Conservation (phyloP, 2,329 filamentous ascomycete genomes). For the Fusarium graminum region DNA sequence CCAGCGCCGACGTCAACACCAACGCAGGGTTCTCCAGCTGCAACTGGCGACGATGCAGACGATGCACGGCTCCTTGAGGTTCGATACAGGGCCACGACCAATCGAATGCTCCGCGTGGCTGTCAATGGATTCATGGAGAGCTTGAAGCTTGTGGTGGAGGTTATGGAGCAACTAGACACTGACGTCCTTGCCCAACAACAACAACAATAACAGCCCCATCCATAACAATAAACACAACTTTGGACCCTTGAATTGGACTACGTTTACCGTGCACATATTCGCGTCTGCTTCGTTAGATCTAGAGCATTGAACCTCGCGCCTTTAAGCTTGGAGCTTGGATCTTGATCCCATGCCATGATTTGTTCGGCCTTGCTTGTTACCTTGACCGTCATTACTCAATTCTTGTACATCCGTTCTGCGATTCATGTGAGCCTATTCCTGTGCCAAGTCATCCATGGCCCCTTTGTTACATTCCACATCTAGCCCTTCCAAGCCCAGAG, state of each 20-base stretch:
- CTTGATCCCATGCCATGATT: constrained; percentile 20
- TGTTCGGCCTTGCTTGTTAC: constrained; percentile 17
- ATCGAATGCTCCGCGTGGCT: constrained; percentile 94
- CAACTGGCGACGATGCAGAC: constrained; percentile 28
- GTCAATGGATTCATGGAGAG: constrained; percentile 98
- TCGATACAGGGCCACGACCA: constrained; percentile 88
- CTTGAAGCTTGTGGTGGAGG: constrained; percentile 83
- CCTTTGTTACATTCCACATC: constrained; percentile 22
- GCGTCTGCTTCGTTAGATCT: neutral
- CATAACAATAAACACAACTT: constrained; percentile 23
- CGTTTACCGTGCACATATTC: neutral
- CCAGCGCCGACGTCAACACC: constrained; percentile 45
- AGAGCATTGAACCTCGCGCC: neutral
- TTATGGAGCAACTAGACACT: constrained; percentile 90
- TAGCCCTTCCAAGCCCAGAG: constrained; percentile 17
- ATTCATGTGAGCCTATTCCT: constrained; percentile 15
- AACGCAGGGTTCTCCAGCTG: constrained; percentile 37
- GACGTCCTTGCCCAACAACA: constrained; percentile 73
- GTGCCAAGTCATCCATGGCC: constrained; percentile 16
- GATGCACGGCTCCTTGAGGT: constrained; percentile 71
- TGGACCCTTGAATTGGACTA: neutral
- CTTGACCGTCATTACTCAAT: constrained; percentile 15
- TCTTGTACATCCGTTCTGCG: constrained; percentile 39
- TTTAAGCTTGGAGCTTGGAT: constrained; percentile 2
- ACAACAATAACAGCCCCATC: constrained; percentile 30